Base-by-base conservation (phyloP, 1,139 yeast species). In the Taiozyma sp. region DNA sequence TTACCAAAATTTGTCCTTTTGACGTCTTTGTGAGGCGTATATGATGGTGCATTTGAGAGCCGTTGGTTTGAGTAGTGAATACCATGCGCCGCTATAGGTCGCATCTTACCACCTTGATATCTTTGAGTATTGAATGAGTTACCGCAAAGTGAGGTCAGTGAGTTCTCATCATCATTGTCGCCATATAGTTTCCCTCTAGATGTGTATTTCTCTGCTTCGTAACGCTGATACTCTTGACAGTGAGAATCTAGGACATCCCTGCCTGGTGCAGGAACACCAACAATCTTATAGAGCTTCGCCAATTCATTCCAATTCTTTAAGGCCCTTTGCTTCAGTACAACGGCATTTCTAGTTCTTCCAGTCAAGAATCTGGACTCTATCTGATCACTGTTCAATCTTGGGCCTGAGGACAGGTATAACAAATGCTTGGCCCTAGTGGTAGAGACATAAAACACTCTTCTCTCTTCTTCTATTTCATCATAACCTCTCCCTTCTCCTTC, bases 381-480 rank as follows among this genome's bases (percentile, higher is more conserved):
- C 11, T 42, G 28, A 13, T 42, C 41, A 8, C 11, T 19, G 29
- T 32, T 39, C 4, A 42, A 46, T 34, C 48, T 30, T 24, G 42
- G 37, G 2, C 54, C 48, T 14, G 54, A 51, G 2, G 70, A 62
- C 10, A 76, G 56, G 54, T 70, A 74, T 9, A 75, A 55, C n/a
- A 73, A 55, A 16, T 63, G 66, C 64, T 86, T 85, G 0, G 97
- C 95, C 56, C 99, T 74, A 0, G 97, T 90, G 45, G 85, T 72
- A 0, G 97, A 96, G 9, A 93, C 98, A 63, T 88, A 93, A 56
- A 90, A 76, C 61, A 95, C 79, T 47, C 98, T 70, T 50, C 96
- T 71, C 62, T 89, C 97, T 66, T 91, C 97, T 57, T 84, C 76
- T 1, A 76, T 53, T 32, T 14, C 35, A 4, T 32, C 35, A n/a